Conservation (phyloP, 176 grass and related monocot genomes). For the Ananas comosus region DNA sequence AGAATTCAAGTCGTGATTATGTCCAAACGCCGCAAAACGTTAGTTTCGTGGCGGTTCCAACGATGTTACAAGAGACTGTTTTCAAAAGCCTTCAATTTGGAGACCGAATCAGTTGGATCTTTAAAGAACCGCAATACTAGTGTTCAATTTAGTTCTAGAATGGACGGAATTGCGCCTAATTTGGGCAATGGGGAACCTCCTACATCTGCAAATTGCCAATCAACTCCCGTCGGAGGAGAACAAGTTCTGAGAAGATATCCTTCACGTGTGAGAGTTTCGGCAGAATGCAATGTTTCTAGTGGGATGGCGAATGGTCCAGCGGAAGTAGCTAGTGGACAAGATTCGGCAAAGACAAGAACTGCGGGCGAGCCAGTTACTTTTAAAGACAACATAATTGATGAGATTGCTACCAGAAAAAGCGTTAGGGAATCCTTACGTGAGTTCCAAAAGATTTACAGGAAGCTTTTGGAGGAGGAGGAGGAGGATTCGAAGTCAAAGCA, state of each 20-base stretch:
- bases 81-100: slow-evolving; percentile 29
- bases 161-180: background rate
- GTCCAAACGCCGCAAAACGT: slow-evolving; percentile 39
- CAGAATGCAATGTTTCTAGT: slow-evolving; percentile 24
- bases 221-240: background rate
- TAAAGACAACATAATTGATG: background rate
- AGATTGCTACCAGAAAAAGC: slow-evolving; percentile 20
- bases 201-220: slow-evolving; percentile 13
- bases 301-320: slow-evolving; percentile 20
- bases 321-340: background rate
- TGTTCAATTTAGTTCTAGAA: slow-evolving; percentile 15
- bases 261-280: slow-evolving; percentile 50
- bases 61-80: slow-evolving; percentile 40
- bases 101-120: background rate
- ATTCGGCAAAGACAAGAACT: slow-evolving; percentile 20
- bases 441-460: slow-evolving; percentile 47
- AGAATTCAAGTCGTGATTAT: slow-evolving; percentile 4
- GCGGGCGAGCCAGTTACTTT: background rate
- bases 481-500: slow-evolving; percentile 14
- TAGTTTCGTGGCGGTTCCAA: slow-evolving; percentile 75
- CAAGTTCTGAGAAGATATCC: slow-evolving; percentile 20
- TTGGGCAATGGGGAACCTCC: slow-evolving; percentile 9
- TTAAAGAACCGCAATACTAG: background rate
- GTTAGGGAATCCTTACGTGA: slow-evolving; percentile 31
- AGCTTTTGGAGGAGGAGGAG: slow-evolving; percentile 36